Percentiles rank a stretch among this genome's conserved stretches.
phyloP scores from a whole-genome alignment of 352 stramenopile species.

The Phytophthora pluvialis region DNA sequence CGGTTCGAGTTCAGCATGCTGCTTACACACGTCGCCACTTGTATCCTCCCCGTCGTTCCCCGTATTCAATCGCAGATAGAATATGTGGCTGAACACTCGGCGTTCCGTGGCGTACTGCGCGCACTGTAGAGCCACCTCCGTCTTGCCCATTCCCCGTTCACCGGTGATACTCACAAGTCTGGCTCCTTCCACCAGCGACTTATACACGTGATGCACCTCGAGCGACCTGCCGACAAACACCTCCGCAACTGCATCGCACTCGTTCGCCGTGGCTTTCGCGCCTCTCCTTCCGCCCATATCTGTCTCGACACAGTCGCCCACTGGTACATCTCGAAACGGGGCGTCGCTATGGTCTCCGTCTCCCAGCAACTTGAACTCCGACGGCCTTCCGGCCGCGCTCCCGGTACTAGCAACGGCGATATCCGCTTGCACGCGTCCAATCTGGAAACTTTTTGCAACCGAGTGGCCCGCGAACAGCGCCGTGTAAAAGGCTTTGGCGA shows the following conservation, averaged over 20 bases:
- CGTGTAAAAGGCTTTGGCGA: conserved; percentile 91
- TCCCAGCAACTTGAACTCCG: conserved; percentile 84
- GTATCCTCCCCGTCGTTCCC: conserved; percentile 30
- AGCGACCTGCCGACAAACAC: conserved; percentile 80
- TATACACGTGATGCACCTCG: conserved; percentile 83
- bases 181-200: conserved; percentile 77
- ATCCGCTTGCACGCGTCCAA: conserved; percentile 80
- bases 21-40: conserved; percentile 7
- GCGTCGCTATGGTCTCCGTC: conserved; percentile 74
- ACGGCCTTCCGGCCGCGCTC: conserved; percentile 28
- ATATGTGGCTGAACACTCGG: conserved; percentile 74
- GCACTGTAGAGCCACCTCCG: conserved; percentile 75
- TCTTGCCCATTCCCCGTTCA: conserved; percentile 81
- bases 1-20: conserved; percentile 9
- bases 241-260: conserved; percentile 78
- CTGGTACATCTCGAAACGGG: conserved; percentile 68
- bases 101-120: conserved; percentile 82
- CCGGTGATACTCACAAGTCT: conserved; percentile 79
- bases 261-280: conserved; percentile 51
- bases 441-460: conserved; percentile 82
- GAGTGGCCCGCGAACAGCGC: conserved; percentile 81
- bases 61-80: conserved; percentile 57
- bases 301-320: conserved; percentile 69
- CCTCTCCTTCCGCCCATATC: conserved; percentile 43
- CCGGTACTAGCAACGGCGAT: conserved; percentile 55